Evolutionary conservation across 106 monocot genomes (phyloP).

Genomic region (Platanthera zijinensis): DNA sequence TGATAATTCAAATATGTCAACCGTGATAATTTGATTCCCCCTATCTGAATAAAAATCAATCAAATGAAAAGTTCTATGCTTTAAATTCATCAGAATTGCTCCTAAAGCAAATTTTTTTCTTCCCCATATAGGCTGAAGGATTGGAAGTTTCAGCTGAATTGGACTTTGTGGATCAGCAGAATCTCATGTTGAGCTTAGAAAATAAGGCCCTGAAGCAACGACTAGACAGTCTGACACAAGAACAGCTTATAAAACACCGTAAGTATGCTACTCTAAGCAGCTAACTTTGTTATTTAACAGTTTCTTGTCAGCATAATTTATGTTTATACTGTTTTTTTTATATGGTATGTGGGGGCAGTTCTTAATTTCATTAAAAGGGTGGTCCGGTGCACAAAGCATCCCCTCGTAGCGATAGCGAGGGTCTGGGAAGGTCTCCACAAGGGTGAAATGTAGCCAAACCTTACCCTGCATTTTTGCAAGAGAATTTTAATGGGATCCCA

Average conservation of each 20-base stretch:
- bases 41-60: neutral
- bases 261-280: constrained; percentile 6
- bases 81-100: neutral
- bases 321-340: too few species aligned
- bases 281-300: too few species aligned
- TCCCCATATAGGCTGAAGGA: constrained; percentile 33
- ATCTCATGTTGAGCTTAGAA: constrained; percentile 61
- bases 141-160: constrained; percentile 51
- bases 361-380: too few species aligned
- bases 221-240: constrained; percentile 47
- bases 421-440: too few species aligned
- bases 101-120: neutral
- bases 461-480: too few species aligned
- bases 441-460: too few species aligned
- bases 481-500: too few species aligned
- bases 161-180: constrained; percentile 52
- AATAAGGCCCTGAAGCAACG: constrained; percentile 60
- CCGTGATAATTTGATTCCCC: neutral
- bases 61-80: neutral
- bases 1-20: neutral
- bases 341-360: too few species aligned
- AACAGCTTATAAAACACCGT: constrained; percentile 58
- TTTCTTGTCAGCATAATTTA: too few species aligned
- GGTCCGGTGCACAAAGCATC: too few species aligned
- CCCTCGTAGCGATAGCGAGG: too few species aligned